Evolutionary conservation across 306 rosid species (phyloP).

Genomic region (Inga leiocalycina): DNA sequence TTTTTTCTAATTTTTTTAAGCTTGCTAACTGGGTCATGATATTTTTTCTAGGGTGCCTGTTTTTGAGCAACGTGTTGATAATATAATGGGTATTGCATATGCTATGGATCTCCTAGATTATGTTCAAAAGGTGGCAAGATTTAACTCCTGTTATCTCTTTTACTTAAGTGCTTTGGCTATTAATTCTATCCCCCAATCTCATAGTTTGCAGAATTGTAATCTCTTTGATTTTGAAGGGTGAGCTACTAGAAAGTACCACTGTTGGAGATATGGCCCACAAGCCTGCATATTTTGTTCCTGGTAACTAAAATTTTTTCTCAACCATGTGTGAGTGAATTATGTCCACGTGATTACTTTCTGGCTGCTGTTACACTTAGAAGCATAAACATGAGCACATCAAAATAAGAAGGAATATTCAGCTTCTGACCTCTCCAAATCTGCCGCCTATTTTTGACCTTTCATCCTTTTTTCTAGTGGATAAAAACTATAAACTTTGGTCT

Average conservation of each 20-base stretch:
- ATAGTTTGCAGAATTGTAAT: slow-evolving; percentile 61
- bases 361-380: not conserved
- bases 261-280: slow-evolving; percentile 98
- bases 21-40: slow-evolving; percentile 6
- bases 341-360: slow-evolving; percentile 2
- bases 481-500: not conserved
- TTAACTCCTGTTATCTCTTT: slow-evolving; percentile 34
- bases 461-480: not conserved
- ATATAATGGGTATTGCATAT: slow-evolving; percentile 97
- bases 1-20: not conserved
- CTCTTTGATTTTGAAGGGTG: slow-evolving; percentile 93
- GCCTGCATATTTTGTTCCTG: slow-evolving; percentile 98
- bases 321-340: slow-evolving; percentile 8
- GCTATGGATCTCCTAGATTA: slow-evolving; percentile 96
- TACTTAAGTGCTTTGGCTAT: slow-evolving; percentile 38
- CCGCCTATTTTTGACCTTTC: not conserved
- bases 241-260: slow-evolving; percentile 76
- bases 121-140: slow-evolving; percentile 72
- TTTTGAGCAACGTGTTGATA: slow-evolving; percentile 98
- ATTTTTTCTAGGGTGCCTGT: slow-evolving; percentile 80
- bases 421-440: not conserved
- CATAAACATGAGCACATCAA: not conserved
- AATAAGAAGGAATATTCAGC: not conserved
- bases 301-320: slow-evolving; percentile 53
- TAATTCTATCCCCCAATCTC: slow-evolving; percentile 53